Conservation (phyloP, 495 filamentous ascomycete species). For the Xylaria nigripes region DNA sequence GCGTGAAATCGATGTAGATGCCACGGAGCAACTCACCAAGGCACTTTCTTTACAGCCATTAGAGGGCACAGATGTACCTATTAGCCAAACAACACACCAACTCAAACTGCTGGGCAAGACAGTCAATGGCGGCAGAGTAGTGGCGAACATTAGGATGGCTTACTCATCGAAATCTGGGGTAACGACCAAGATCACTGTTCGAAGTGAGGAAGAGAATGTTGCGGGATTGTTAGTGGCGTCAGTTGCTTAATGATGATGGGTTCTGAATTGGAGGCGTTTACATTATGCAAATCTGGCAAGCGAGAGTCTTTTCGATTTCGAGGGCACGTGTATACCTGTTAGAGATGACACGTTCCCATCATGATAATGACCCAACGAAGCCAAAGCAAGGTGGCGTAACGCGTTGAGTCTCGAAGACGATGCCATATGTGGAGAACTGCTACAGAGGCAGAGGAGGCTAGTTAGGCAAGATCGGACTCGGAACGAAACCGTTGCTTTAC, state of each 20-base stretch:
- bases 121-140: slow-evolving; percentile 80
- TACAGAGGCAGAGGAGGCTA: background rate
- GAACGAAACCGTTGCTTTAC: background rate
- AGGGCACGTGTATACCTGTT: slow-evolving; percentile 22
- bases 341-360: background rate
- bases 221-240: slow-evolving; percentile 75
- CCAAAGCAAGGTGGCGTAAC: slow-evolving; percentile 1
- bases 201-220: slow-evolving; percentile 87
- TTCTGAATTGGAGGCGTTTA: slow-evolving; percentile 21
- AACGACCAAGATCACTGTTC: slow-evolving; percentile 84
- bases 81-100: slow-evolving; percentile 83
- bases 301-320: slow-evolving; percentile 23
- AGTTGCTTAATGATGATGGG: slow-evolving; percentile 56
- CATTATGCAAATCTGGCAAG: slow-evolving; percentile 24
- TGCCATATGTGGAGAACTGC: background rate
- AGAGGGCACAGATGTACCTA: slow-evolving; percentile 83
- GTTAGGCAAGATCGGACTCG: background rate
- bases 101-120: slow-evolving; percentile 96
- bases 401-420: background rate
- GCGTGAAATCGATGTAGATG: slow-evolving; percentile 58
- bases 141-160: slow-evolving; percentile 84
- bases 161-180: slow-evolving; percentile 86
- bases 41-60: slow-evolving; percentile 85
- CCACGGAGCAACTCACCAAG: slow-evolving; percentile 82
- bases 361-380: background rate